phyloP scores from a whole-genome alignment of 805 yeast genomes.

The Candida michaelii region DNA sequence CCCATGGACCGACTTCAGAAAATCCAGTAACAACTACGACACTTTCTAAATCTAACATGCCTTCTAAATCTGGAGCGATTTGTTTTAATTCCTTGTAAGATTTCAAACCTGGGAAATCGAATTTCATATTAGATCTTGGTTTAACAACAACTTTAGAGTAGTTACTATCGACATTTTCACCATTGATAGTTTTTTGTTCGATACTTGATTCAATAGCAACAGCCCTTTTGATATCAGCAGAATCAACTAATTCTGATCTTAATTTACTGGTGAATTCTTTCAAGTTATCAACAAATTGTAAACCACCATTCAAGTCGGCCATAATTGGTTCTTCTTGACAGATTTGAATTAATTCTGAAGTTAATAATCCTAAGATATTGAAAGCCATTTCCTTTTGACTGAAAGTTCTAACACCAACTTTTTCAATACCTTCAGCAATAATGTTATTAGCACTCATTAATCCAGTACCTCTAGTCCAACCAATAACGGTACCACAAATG shows the following conservation, averaged over 20 bases:
- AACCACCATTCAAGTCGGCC: constrained; percentile 99
- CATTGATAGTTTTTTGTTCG: constrained; percentile 82
- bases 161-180: constrained; percentile 85
- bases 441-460: constrained; percentile 96
- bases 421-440: constrained; percentile 96
- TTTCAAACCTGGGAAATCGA: constrained; percentile 88
- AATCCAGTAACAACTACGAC: constrained; percentile 97
- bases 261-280: constrained; percentile 81
- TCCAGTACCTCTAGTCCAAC: constrained; percentile 99
- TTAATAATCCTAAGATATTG: constrained; percentile 91
- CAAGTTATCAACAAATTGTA: constrained; percentile 88
- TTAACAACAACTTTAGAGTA: constrained; percentile 73
- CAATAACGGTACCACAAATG: constrained; percentile 96
- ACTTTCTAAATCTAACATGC: constrained; percentile 86
- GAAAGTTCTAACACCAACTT: constrained; percentile 94
- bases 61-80: constrained; percentile 74
- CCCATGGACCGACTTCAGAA: constrained; percentile 99
- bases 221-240: constrained; percentile 91
- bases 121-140: constrained; percentile 94
- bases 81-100: constrained; percentile 70
- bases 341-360: constrained; percentile 77
- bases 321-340: constrained; percentile 93
- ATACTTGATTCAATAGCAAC: constrained; percentile 91
- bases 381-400: constrained; percentile 99
- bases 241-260: constrained; percentile 73